phyloP scores from a whole-genome alignment of 768 basidiomycete species.

The Austroboletus eburneus region DNA sequence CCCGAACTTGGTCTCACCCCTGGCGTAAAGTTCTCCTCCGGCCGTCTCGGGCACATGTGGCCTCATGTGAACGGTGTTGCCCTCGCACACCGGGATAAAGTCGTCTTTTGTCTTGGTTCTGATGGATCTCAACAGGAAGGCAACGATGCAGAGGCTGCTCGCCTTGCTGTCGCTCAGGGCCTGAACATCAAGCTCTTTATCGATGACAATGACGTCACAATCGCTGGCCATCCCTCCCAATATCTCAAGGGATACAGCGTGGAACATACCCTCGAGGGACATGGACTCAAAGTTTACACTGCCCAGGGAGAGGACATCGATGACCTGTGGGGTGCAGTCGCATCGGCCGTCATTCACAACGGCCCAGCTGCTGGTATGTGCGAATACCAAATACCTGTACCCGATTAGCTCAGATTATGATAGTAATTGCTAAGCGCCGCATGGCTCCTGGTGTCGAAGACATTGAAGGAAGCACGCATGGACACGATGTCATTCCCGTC shows the following conservation, averaged over 20 bases:
- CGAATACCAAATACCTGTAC: neutral
- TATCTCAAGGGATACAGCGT: slow-evolving; percentile 80
- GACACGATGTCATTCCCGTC: slow-evolving; percentile 83
- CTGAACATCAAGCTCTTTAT: slow-evolving; percentile 85
- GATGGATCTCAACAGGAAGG: slow-evolving; percentile 92
- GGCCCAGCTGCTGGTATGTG: slow-evolving; percentile 74
- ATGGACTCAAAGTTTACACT: slow-evolving; percentile 72
- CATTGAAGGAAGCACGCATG: slow-evolving; percentile 76
- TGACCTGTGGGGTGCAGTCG: slow-evolving; percentile 65
- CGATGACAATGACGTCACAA: slow-evolving; percentile 90
- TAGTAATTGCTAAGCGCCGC: slow-evolving; percentile 64
- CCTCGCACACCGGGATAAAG: slow-evolving; percentile 72
- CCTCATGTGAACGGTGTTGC: slow-evolving; percentile 83
- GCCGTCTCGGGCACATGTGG: slow-evolving; percentile 92
- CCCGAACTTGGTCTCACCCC: slow-evolving; percentile 88
- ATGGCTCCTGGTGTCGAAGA: slow-evolving; percentile 70
- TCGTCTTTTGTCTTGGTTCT: slow-evolving; percentile 79
- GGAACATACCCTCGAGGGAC: slow-evolving; percentile 68
- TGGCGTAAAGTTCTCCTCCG: slow-evolving; percentile 91
- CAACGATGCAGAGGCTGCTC: slow-evolving; percentile 86
- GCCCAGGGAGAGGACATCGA: slow-evolving; percentile 80
- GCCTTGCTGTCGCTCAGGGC: slow-evolving; percentile 77
- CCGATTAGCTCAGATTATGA: neutral
- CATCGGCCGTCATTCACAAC: slow-evolving; percentile 49
- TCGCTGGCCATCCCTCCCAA: slow-evolving; percentile 85